These are phyloP conservation scores for Emericellopsis cladophorae DNA, from an alignment of 2,329 filamentous ascomycete genomes.

Conservation along the genomic window DNA sequence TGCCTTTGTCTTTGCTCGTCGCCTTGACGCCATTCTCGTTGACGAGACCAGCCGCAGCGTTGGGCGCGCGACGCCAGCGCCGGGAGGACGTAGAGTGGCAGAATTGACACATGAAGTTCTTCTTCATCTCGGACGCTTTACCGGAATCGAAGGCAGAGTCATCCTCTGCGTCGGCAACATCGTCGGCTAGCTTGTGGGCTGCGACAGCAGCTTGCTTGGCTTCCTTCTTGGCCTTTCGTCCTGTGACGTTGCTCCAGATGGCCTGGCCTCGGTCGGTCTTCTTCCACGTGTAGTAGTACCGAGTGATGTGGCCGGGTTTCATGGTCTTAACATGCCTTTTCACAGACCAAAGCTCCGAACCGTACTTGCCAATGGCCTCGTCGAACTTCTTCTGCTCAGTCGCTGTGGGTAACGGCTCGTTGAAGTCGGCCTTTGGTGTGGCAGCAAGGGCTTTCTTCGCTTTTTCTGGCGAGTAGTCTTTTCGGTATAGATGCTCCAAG, in stretches of 20 bases:
- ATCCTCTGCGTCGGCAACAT: constrained; percentile 83
- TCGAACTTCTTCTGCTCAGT: constrained; percentile 84
- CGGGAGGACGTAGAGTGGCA: constrained; percentile 68
- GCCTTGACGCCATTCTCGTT: constrained; percentile 42
- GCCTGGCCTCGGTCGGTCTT: constrained; percentile 76
- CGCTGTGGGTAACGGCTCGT: constrained; percentile 69
- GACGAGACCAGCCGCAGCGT: constrained; percentile 57
- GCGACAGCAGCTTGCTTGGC: constrained; percentile 59
- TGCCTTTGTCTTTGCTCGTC: constrained; percentile 65
- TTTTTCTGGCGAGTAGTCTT: constrained; percentile 57
- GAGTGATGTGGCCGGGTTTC: constrained; percentile 67
- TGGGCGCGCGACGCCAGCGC: constrained; percentile 86
- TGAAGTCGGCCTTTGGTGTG: constrained; percentile 59
- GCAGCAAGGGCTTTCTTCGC: constrained; percentile 59
- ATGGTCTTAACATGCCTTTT: constrained; percentile 78
- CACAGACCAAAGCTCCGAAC: constrained; percentile 76
- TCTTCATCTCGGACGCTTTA: constrained; percentile 70
- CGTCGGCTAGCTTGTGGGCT: constrained; percentile 69
- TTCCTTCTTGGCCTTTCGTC: constrained; percentile 83
- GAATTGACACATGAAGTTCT: constrained; percentile 87
- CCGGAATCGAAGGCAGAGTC: constrained; percentile 91
- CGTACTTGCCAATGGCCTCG: constrained; percentile 78
- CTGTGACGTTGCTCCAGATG: constrained; percentile 81
- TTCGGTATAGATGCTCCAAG: constrained; percentile 56
- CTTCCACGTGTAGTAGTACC: constrained; percentile 98